Base-by-base conservation (phyloP, 2,329 filamentous ascomycete species). In the Cytospora chrysosperma region DNA sequence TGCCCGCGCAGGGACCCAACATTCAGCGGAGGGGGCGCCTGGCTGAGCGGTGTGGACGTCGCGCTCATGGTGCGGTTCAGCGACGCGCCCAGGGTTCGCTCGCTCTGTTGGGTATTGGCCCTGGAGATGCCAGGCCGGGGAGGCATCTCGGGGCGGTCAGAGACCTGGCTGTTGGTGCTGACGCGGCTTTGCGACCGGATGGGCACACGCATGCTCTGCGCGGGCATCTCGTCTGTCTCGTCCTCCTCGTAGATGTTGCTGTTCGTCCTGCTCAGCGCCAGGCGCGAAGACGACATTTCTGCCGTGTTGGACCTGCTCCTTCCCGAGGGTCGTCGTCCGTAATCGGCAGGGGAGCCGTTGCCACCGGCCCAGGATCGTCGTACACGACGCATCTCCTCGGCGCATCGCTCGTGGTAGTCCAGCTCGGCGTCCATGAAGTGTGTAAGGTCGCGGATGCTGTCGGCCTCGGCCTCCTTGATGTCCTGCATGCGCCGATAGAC, bases 401-500 rank as follows among this genome's bases (percentile, higher is more conserved):
- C 86, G 74, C 92, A 97, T 65, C 90, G 88, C 74, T 98, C 94
- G 74, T 97, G 91, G 77, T 95, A 97, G 67, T 90, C 89, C 63
- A 98, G 82, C 78, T 98, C 91, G 49, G 92, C 90, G 66, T 98
- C 93, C 58, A 98, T 79, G 74, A 98, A 96, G 21, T 86, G 81
- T 4, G 87, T 88, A 62, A 98, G 80, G 72, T 97, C 92, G 55
- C 85, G 82, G 50, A 97, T 85, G 71, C 88, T 92, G 67, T 98
- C 94, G 51, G 82, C 83, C 76, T 98, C 94, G 26, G 92, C 86
- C 71, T 97, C 93, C 78, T 95, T 94, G 78, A 98, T 96, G 72
- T 98, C 94, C 76, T 96, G 87, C 95, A 98, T 98, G 61, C 94
- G 86, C 65, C 94, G 87, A 70, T 89, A 85, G 61, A 98, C 93